Conservation (phyloP, 495 filamentous ascomycete species). For the Amorphotheca resinae region DNA sequence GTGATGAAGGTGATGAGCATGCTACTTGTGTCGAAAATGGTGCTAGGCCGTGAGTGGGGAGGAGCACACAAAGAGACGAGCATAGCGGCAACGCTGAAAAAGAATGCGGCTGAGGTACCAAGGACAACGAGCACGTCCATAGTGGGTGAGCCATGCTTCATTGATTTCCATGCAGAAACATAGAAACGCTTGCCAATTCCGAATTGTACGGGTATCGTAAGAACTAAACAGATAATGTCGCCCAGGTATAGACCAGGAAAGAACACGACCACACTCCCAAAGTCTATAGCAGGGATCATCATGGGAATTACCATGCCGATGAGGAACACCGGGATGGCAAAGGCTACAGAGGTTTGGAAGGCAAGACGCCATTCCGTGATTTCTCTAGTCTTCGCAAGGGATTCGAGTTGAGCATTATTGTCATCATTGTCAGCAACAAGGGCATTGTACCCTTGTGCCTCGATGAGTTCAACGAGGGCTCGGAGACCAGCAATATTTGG, state of each 20-base stretch:
- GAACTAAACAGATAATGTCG: constrained; percentile 65
- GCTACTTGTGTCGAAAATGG: constrained; percentile 93
- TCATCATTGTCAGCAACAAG: constrained; percentile 84
- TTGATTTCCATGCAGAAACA: constrained; percentile 73
- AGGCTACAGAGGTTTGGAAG: constrained; percentile 59
- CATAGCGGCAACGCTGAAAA: constrained; percentile 91
- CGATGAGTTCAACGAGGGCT: constrained; percentile 68
- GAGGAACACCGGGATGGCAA: constrained; percentile 84
- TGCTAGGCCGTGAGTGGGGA: constrained; percentile 66
- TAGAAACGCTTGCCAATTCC: constrained; percentile 93
- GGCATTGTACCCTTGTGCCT: constrained; percentile 72
- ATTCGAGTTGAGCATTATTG: constrained; percentile 93
- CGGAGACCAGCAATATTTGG: constrained; percentile 64
- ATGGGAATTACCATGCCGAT: constrained; percentile 88
- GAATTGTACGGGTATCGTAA: constrained; percentile 93
- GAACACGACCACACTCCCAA: constrained; percentile 49
- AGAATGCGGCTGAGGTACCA: constrained; percentile 94
- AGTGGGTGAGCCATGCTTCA: constrained; percentile 80
- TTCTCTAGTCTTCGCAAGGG: constrained; percentile 88
- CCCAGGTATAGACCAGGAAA: constrained; percentile 74
- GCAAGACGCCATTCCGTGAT: constrained; percentile 83
- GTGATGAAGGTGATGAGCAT: constrained; percentile 98
- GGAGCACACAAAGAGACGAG: constrained; percentile 54
- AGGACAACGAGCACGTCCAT: constrained; percentile 97
- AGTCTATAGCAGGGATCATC: constrained; percentile 58